phyloP scores from a whole-genome alignment of 345 rosid genomes.

The Eucalyptus regnans region DNA sequence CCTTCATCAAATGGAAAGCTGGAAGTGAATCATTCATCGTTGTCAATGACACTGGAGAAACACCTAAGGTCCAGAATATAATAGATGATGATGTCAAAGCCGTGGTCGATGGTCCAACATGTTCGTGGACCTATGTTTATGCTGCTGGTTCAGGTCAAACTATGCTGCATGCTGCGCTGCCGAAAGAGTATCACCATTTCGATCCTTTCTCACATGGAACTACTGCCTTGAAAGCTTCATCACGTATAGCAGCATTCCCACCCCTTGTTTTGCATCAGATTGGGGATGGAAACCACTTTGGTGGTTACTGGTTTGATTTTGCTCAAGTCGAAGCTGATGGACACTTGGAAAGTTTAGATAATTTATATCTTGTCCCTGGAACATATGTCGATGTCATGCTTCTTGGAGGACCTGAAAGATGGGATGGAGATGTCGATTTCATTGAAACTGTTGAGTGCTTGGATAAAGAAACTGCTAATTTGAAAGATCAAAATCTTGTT shows the following conservation, averaged over 20 bases:
- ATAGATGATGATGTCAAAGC: constrained; percentile 10
- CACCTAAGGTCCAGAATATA: constrained; percentile 12
- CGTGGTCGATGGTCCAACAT: constrained; percentile 41
- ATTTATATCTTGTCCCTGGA: constrained; percentile 76
- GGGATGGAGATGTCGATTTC: constrained; percentile 54
- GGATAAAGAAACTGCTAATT: constrained; percentile 17
- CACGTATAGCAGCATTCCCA: constrained; percentile 60
- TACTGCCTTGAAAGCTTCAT: constrained; percentile 54
- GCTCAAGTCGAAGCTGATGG: constrained; percentile 23
- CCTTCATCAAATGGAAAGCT: constrained; percentile 63
- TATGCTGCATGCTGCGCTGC: constrained; percentile 63
- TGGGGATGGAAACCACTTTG: constrained; percentile 72
- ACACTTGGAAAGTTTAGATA: constrained; percentile 31
- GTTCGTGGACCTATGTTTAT: constrained; percentile 62
- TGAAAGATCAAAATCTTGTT: constrained; percentile 28
- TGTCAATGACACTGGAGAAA: constrained; percentile 40
- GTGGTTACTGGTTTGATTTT: constrained; percentile 74
- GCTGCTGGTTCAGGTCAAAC: constrained; percentile 69
- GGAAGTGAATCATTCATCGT: constrained; percentile 60
- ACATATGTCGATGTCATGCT: constrained; percentile 60
- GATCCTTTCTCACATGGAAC: constrained; percentile 45
- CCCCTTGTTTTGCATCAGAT: constrained; percentile 59
- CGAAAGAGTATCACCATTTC: constrained; percentile 41
- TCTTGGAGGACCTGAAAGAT: constrained; percentile 81
- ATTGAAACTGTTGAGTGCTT: constrained; percentile 40